Conservation (phyloP, 495 filamentous ascomycete genomes). For the Penicillium egyptiacum region DNA sequence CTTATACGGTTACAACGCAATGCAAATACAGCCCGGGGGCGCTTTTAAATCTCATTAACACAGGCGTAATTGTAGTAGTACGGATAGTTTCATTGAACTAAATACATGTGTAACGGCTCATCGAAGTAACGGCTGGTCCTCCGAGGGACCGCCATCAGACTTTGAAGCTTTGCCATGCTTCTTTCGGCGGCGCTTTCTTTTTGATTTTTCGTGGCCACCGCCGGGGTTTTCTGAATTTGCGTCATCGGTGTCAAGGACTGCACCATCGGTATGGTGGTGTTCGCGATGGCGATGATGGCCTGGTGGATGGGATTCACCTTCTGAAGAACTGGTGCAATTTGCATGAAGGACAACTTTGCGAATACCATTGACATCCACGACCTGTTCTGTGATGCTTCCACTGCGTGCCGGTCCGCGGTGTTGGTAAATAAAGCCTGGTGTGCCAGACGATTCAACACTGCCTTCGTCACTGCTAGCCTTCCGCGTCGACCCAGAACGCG, state of each 20-base stretch:
- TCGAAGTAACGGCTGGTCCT: slow-evolving; percentile 11
- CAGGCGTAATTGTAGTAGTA: no score
- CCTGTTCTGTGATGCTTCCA: slow-evolving; percentile 86
- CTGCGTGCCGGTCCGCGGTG: slow-evolving; percentile 63
- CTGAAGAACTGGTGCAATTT: slow-evolving; percentile 54
- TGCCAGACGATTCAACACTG: slow-evolving; percentile 45
- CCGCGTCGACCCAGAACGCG: slow-evolving; percentile 17
- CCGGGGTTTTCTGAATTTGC: slow-evolving; percentile 1
- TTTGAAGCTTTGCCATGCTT: slow-evolving; percentile 13
- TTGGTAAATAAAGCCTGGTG: slow-evolving; percentile 36
- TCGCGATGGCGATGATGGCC: background rate
- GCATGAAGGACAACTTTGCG: slow-evolving; percentile 83
- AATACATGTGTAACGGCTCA: background rate
- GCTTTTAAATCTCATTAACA: no score
- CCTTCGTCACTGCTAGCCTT: slow-evolving; percentile 29
- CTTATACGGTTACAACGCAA: background rate
- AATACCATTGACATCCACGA: slow-evolving; percentile 76
- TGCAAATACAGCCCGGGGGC: background rate
- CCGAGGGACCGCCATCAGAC: slow-evolving; percentile 1
- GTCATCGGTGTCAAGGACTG: background rate
- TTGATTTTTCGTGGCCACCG: background rate
- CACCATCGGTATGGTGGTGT: background rate
- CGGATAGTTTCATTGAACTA: no score
- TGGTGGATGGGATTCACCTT: slow-evolving; percentile 23
- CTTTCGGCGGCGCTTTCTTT: slow-evolving; percentile 13